Evolutionary conservation across 2,329 filamentous ascomycete genomes (phyloP), one percentile per base, ranked within the genome.

Genomic region (Colletotrichum gigasporum): DNA sequence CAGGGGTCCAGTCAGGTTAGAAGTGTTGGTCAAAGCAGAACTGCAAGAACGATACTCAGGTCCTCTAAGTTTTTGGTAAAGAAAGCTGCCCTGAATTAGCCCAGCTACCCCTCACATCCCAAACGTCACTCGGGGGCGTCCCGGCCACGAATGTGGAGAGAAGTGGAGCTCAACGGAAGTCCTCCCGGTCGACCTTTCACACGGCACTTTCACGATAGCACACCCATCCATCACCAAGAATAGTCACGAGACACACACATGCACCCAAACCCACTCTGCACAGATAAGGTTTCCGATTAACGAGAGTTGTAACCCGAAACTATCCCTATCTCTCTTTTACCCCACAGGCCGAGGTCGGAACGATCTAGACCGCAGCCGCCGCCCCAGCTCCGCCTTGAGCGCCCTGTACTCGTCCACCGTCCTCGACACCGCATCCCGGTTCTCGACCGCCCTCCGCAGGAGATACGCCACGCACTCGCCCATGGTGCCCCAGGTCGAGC

Each of bases 341-440:
- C 18, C 30, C 28, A 60, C 39, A 48, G 50, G 14, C 30, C 55
- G 47, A 50, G 42, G 48, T 35, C 56, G 41, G 48, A 37, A 48
- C 4, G 39, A 28, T 39, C 35, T 39, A 44, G 44, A 54, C 44
- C 60, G 44, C 41, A 83, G 79, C 20, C 74, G 59, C 66, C 72
- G 71, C 56, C 69, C 59, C 4, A 67, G 67, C 69, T 76, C 74
- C 20, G 57, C 39, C 67, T 74, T 76, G 10, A 76, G 54, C 0
- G 74, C 73, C 2, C 41, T 14, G 7, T 74, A 75, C 64, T 76
- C 74, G 32, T 74, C 71, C 39, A 63, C 30, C 12, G 74, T 76
- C 37, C 74, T 68, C 1, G 70, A 71, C 4, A 75, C 76, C 9
- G 77, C 77, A 64, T 79, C 72, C 22, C 69, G 63, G 63, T 74